These are phyloP conservation scores for Barnettozyma hawaiiensis DNA, from an alignment of 1,139 yeast species.

Conservation along the genomic window DNA sequence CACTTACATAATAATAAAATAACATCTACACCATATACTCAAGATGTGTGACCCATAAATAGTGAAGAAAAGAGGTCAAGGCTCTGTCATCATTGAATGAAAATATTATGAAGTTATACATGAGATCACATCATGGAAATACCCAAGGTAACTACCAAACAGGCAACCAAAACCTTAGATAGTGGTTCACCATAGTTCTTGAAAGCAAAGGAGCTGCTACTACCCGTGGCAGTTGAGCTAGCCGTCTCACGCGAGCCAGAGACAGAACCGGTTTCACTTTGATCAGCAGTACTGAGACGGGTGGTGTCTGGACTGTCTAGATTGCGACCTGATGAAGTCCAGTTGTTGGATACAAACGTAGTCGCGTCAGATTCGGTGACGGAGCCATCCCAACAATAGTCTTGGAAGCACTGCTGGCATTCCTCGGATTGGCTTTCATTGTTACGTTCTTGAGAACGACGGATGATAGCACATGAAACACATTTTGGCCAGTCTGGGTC, in stretches of 20 bases:
- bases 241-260: conserved; percentile 3
- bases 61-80: too few relatives aligned
- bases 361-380: not conserved
- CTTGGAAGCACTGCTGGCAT: conserved; percentile 65
- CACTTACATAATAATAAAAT: too few relatives aligned
- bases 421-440: conserved; percentile 60
- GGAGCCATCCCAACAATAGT: conserved; percentile 80
- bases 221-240: conserved; percentile 1
- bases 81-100: too few relatives aligned
- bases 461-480: conserved; percentile 83
- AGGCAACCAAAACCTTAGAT: conserved; percentile 5
- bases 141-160: conserved; percentile 2
- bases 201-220: not conserved
- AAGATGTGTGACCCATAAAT: too few relatives aligned
- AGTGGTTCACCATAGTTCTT: conserved; percentile 5
- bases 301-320: not conserved
- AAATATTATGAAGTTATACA: not conserved
- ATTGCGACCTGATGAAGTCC: conserved; percentile 4
- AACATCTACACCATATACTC: too few relatives aligned
- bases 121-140: conserved; percentile 3
- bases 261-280: not conserved
- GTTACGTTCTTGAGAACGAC: conserved; percentile 73
- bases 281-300: not conserved
- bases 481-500: conserved; percentile 75
- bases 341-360: conserved; percentile 1